Conservation (phyloP, 225 moss, liverwort and hornwort species). For the Ulota crispa region DNA sequence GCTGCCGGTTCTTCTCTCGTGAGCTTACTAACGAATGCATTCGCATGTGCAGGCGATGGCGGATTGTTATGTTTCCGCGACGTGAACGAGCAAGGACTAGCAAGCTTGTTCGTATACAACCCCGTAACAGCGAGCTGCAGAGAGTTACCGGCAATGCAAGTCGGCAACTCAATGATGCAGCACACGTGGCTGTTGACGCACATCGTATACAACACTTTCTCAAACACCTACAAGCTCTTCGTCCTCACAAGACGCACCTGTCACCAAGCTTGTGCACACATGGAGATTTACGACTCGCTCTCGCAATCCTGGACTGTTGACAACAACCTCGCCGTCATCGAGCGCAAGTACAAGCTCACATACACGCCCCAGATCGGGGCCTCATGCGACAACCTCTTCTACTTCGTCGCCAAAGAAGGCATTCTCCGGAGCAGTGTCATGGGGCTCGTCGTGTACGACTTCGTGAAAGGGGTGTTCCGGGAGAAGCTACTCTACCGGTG, state of each 20-base stretch:
- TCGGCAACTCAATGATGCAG: conserved; percentile 38
- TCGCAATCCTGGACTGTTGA: conserved; percentile 24
- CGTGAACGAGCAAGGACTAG: conserved; percentile 40
- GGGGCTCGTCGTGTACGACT: conserved; percentile 54
- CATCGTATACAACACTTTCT: conserved; percentile 35
- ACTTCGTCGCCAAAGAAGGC: conserved; percentile 55
- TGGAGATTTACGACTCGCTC: conserved; percentile 51
- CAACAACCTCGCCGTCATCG: conserved; percentile 32
- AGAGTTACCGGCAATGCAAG: conserved; percentile 41
- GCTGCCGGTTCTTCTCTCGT: too few relatives aligned
- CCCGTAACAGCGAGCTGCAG: conserved; percentile 33
- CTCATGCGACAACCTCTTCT: conserved; percentile 57
- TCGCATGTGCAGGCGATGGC: conserved; percentile 39
- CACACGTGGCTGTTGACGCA: conserved; percentile 43
- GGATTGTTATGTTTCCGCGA: conserved; percentile 55
- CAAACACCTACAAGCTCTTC: conserved; percentile 45
- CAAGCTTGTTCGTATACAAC: conserved; percentile 50
- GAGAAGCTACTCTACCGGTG: conserved; percentile 57
- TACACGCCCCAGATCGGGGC: conserved; percentile 47
- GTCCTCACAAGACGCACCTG: conserved; percentile 29
- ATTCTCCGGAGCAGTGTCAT: conserved; percentile 35
- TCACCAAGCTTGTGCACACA: conserved; percentile 26
- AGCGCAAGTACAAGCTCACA: conserved; percentile 47
- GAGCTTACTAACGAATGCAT: background rate
- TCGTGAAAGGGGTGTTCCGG: conserved; percentile 44